These are phyloP conservation scores for Conringia planisiliqua DNA, from an alignment of 345 rosid genomes.

Conservation along the genomic window DNA sequence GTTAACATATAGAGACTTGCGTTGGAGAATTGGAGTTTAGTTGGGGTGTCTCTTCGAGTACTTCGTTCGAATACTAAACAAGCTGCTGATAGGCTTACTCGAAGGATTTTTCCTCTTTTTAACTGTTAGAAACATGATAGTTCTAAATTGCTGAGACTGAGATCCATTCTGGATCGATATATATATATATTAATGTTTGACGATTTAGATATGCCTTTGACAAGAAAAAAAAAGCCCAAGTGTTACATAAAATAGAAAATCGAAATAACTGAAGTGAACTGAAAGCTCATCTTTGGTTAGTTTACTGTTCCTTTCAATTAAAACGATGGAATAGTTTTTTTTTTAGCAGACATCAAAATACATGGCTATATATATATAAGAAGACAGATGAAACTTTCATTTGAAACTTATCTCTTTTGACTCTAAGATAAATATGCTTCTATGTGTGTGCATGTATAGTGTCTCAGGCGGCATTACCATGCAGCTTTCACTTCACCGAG, in stretches of 20 bases:
- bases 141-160: not conserved
- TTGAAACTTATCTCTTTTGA: not conserved
- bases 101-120: not conserved
- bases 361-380: not conserved
- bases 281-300: not conserved
- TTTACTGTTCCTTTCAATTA: not conserved
- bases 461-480: not conserved
- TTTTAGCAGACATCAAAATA: not conserved
- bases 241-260: not conserved
- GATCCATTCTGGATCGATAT: too few species aligned
- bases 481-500: slow-evolving; percentile 23
- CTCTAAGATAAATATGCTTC: not conserved
- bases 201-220: not conserved
- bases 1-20: not conserved
- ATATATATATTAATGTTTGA: not conserved
- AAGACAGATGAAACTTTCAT: not conserved
- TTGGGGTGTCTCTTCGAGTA: not conserved
- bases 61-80: not conserved
- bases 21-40: not conserved
- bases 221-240: not conserved
- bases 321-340: not conserved
- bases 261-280: not conserved
- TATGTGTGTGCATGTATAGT: not conserved
- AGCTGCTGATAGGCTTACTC: not conserved
- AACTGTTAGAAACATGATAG: not conserved